Percentiles rank a stretch among this genome's conserved stretches.
Conservation (phyloP, 192 early-diverging fungal genomes). For the Entomortierella lignicola region DNA sequence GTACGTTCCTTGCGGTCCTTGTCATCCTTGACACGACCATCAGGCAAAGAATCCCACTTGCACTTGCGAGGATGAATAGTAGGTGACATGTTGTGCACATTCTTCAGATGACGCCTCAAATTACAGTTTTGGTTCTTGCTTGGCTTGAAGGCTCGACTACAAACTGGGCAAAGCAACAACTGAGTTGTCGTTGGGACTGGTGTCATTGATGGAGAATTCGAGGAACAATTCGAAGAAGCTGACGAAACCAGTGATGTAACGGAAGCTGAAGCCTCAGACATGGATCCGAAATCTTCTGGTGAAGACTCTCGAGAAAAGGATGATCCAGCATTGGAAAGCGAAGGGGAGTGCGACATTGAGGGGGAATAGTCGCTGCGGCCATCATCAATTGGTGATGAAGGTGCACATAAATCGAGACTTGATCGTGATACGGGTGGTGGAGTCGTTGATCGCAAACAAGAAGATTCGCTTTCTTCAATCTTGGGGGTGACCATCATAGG, state of each 20-base stretch:
- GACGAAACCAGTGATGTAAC: conserved; percentile 26
- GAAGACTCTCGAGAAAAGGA: conserved; percentile 16
- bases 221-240: neutral
- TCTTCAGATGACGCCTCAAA: conserved; percentile 41
- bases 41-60: conserved; percentile 52
- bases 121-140: conserved; percentile 56
- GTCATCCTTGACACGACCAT: conserved; percentile 53
- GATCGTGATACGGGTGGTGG: neutral
- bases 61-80: conserved; percentile 52
- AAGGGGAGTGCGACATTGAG: conserved; percentile 24
- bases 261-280: conserved; percentile 36
- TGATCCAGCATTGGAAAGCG: conserved; percentile 24
- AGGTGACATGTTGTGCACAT: conserved; percentile 51
- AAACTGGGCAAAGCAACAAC: conserved; percentile 45
- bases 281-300: conserved; percentile 20
- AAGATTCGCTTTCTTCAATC: conserved; percentile 24
- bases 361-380: conserved; percentile 13
- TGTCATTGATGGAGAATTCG: neutral
- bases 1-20: conserved; percentile 53
- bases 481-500: conserved; percentile 20
- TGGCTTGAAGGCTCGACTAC: conserved; percentile 50
- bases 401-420: neutral
- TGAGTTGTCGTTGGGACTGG: conserved; percentile 26
- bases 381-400: conserved; percentile 10
- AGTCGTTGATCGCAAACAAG: neutral